Percentiles rank a stretch among this genome's conserved stretches.
Conservation (phyloP, 495 filamentous ascomycete species). For the Lepraria neglecta region DNA sequence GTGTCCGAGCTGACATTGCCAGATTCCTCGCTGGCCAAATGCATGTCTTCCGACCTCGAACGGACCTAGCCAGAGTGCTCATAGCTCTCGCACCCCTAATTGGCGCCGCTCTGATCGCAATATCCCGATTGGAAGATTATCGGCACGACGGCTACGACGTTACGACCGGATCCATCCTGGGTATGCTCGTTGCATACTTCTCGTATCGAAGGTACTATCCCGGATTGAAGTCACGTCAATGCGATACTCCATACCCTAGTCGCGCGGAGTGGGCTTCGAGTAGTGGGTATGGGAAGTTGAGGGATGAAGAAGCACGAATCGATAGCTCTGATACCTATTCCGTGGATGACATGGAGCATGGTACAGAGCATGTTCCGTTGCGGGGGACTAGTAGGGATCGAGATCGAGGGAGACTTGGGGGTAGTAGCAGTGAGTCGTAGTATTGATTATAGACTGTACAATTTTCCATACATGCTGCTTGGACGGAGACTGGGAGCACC, state of each 20-base stretch:
- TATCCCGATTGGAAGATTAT: slow-evolving; percentile 90
- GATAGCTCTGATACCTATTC: slow-evolving; percentile 13
- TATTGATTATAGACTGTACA: not conserved
- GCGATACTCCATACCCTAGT: slow-evolving; percentile 51
- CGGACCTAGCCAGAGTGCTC: slow-evolving; percentile 55
- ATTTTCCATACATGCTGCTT: too few relatives aligned
- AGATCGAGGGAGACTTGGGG: slow-evolving; percentile 16
- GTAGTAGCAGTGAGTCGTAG: slow-evolving; percentile 8
- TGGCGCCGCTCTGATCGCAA: slow-evolving; percentile 78
- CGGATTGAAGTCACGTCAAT: slow-evolving; percentile 40
- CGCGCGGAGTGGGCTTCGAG: slow-evolving; percentile 31
- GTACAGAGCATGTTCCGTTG: slow-evolving; percentile 26
- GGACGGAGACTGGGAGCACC: too few relatives aligned
- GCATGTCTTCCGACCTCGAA: slow-evolving; percentile 67
- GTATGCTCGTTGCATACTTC: slow-evolving; percentile 68
- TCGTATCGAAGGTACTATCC: slow-evolving; percentile 73
- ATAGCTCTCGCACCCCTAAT: slow-evolving; percentile 64
- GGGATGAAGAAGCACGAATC: slow-evolving; percentile 43
- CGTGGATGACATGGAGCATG: slow-evolving; percentile 22
- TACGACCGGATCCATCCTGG: slow-evolving; percentile 64
- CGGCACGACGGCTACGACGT: slow-evolving; percentile 94
- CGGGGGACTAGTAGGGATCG: slow-evolving; percentile 24
- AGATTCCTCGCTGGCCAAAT: slow-evolving; percentile 73
- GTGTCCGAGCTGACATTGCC: slow-evolving; percentile 3
- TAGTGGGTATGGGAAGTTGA: slow-evolving; percentile 41